Base-by-base conservation (phyloP, 495 filamentous ascomycete genomes). In the Entonaema liquescens region DNA sequence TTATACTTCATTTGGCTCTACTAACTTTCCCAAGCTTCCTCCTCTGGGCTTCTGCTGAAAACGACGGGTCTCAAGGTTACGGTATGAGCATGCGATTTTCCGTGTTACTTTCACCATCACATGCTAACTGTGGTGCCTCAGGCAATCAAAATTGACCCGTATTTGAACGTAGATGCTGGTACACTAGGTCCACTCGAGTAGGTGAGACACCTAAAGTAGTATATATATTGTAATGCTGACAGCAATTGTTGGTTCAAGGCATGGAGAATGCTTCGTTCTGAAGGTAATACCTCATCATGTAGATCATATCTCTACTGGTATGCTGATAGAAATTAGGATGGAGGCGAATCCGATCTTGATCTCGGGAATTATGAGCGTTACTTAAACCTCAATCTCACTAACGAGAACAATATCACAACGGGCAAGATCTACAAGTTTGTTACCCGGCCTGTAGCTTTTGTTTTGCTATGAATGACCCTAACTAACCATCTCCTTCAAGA, bases 381-480 rank as follows among this genome's bases (percentile, higher is more conserved):
- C 33, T 77, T 83, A 7, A 72, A 67, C 53, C 85, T 92, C 61
- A 90, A 89, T 9, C 85, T 97, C 26, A 90, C 85, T 5, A 82
- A 88, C 19, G 92, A 95, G 63, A 91, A 93, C 81, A 97, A 97
- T 76, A 95, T 98, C 80, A 98, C 94, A 23, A 97, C 94, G 9
- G 95, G 95, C 67, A 98, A 98, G 84, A 91, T 98, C 67, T 98
- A 97, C 80, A 84, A 92, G 76, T 86, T 90, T 67, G 95, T 98
- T 21, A 93, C 95, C 73, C 83, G 82, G 58, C 17, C 21, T 19
- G 12, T 1, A 0, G 2, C 67, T 76, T 71, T 60, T 49, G 25
- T 31, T n/a, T 50, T 61, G 29, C 3, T 7, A 31, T 47, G 12
- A 29, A 5, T 19, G 21, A 12, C 15, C 23, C 57, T 66, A 36